phyloP scores from a whole-genome alignment of 2,329 filamentous ascomycete species.

The Rhynchosporium secalis region DNA sequence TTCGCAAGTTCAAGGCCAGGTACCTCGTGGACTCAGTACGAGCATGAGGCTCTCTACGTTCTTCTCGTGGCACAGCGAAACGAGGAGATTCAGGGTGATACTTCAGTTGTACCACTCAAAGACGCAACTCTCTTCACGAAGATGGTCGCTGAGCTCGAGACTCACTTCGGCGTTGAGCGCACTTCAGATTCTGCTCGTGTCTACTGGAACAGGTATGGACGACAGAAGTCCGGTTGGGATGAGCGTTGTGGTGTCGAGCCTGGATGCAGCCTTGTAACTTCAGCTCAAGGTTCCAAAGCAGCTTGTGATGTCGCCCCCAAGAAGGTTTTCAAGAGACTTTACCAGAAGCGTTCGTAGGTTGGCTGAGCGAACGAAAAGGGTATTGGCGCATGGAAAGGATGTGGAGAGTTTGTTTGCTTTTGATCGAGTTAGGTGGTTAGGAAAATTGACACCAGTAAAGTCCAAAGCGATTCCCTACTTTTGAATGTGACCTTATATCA shows the following conservation, averaged over 20 bases:
- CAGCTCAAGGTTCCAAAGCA: background rate
- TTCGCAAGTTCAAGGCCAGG: background rate
- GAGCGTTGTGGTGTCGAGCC: conserved; percentile 1
- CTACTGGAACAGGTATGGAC: conserved; percentile 9
- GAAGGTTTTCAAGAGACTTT: too few species aligned
- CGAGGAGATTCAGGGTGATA: background rate
- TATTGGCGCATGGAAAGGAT: too few species aligned
- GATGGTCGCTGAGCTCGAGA: background rate
- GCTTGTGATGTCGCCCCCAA: too few species aligned
- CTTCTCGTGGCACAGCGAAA: conserved; percentile 6
- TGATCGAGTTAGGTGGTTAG: too few species aligned
- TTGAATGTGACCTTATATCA: too few species aligned
- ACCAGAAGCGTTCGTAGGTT: too few species aligned
- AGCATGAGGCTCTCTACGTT: conserved; percentile 1
- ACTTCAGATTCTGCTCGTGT: background rate
- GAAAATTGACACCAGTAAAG: too few species aligned
- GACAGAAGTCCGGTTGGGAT: conserved; percentile 1
- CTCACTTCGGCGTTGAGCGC: background rate
- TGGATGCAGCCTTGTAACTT: background rate
- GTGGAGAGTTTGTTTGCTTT: too few species aligned
- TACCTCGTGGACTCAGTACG: background rate
- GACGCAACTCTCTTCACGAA: background rate
- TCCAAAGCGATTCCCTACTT: too few species aligned
- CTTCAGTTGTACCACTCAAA: background rate
- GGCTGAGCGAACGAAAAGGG: too few species aligned